Evolutionary conservation across 345 rosid species (phyloP), one percentile per base, ranked within the genome.

Genomic region (Euphorbia pulcherrima): DNA sequence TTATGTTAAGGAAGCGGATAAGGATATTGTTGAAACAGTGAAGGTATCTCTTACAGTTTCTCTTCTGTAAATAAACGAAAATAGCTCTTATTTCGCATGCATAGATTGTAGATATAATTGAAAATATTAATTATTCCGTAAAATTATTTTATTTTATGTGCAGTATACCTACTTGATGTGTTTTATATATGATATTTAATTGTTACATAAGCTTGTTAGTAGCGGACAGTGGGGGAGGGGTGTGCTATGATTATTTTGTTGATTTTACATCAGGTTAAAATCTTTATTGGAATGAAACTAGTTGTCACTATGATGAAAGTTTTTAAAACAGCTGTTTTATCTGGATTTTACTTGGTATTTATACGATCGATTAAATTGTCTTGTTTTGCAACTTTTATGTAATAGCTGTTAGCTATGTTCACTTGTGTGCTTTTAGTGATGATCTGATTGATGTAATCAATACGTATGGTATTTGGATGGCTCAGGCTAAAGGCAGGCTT

Each of bases 1-100:
- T 37, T 85, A 91, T 77, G 97, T 92, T 62, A 94, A 94, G 80
- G 97, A 85, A 81, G 96, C 93, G 26, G 99, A 94, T 76, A 94
- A 88, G 74, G 88, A 84, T 74, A 89, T 94, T 30, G 78, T 87
- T 76, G 97, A 91, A 74, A 83, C 92, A 64, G 82, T 88, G 77
- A 94, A 92, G 97, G 99, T 94, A 72, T 74, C 68, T 50, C 54
- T 44, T 65, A 30, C 29, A 50, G 27, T 57, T 59, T 72, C 37
- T 70, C 27, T 26, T 39, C 9, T 33, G 68, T 14, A n/a, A 12
- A n/a, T n/a, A n/a, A 47, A 18, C 7, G 27, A 6, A 6, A 1
- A 23, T 54, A 20, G 9, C 58, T 28, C 16, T 10, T 48, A 33
- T 33, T 28, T 48, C 24, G 57, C 46, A 30, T 50, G 23, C 11